Conservation (phyloP, 345 rosid species). For the Camelina hispida region DNA sequence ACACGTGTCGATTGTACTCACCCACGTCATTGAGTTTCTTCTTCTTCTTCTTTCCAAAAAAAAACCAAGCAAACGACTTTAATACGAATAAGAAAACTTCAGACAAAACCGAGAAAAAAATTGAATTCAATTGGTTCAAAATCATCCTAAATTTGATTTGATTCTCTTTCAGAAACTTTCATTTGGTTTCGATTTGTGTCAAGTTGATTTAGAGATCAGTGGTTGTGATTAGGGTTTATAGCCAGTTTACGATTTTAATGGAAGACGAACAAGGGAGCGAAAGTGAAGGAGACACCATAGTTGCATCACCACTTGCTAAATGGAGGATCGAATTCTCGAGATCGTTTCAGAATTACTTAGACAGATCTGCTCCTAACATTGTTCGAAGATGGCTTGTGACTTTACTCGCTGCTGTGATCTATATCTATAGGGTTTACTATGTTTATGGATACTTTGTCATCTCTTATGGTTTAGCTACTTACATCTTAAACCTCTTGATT, state of each 20-base stretch:
- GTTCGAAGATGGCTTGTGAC: conserved; percentile 68
- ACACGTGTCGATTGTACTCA: conserved; percentile 14
- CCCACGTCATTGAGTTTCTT: conserved; percentile 32
- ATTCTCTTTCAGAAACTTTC: too few species aligned
- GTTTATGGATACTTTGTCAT: conserved; percentile 67
- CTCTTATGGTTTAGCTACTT: conserved; percentile 74
- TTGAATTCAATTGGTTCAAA: neutral
- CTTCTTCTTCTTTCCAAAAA: neutral
- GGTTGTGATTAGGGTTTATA: conserved; percentile 12
- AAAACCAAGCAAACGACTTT: conserved; percentile 21
- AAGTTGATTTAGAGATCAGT: neutral
- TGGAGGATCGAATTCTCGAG: conserved; percentile 55
- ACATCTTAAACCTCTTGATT: conserved; percentile 75
- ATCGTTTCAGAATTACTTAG: conserved; percentile 57
- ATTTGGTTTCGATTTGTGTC: neutral
- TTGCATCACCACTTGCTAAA: conserved; percentile 43
- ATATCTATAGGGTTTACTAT: conserved; percentile 59
- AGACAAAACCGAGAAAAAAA: neutral
- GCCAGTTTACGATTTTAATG: conserved; percentile 36
- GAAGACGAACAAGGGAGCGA: conserved; percentile 49
- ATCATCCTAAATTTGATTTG: neutral
- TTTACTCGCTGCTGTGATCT: conserved; percentile 54
- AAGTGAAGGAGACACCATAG: conserved; percentile 32
- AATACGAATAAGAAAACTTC: neutral
- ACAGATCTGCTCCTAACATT: conserved; percentile 54